A percentile compares a stretch with the other conserved stretches of the same genome.
Conservation (phyloP, 495 filamentous ascomycete species). For the Xylaria acuta region DNA sequence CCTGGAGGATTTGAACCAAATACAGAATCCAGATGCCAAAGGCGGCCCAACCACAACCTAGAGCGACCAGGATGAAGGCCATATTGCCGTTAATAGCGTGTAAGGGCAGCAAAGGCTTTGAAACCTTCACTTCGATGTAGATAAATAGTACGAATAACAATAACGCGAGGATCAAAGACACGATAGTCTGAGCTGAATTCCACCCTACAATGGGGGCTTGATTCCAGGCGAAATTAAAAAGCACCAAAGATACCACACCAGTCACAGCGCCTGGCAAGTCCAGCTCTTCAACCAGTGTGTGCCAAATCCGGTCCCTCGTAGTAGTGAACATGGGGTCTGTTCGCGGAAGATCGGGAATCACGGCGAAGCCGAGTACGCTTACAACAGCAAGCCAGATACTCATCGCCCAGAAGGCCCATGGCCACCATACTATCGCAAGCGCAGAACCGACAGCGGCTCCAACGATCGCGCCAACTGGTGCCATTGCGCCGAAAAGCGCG, state of each 20-base stretch:
- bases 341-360: slow-evolving; percentile 48
- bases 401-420: slow-evolving; percentile 68
- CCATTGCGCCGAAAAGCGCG: slow-evolving; percentile 66
- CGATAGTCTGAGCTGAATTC: slow-evolving; percentile 58
- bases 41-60: slow-evolving; percentile 64
- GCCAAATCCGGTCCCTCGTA: neutral
- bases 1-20: slow-evolving; percentile 58
- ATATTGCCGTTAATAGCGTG: slow-evolving; percentile 56
- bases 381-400: slow-evolving; percentile 54
- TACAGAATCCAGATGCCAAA: slow-evolving; percentile 70
- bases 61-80: slow-evolving; percentile 60
- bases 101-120: slow-evolving; percentile 62
- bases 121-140: slow-evolving; percentile 53
- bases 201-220: slow-evolving; percentile 67
- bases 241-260: slow-evolving; percentile 62
- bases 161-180: slow-evolving; percentile 62
- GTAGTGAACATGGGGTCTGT: neutral
- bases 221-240: slow-evolving; percentile 68
- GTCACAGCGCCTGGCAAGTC: slow-evolving; percentile 58
- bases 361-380: slow-evolving; percentile 48
- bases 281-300: slow-evolving; percentile 42
- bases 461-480: slow-evolving; percentile 60
- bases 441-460: slow-evolving; percentile 59
- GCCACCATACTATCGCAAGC: slow-evolving; percentile 67
- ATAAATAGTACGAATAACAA: slow-evolving; percentile 58